These are phyloP conservation scores for Theobroma cacao DNA, from an alignment of 345 rosid genomes.

Conservation along the genomic window DNA sequence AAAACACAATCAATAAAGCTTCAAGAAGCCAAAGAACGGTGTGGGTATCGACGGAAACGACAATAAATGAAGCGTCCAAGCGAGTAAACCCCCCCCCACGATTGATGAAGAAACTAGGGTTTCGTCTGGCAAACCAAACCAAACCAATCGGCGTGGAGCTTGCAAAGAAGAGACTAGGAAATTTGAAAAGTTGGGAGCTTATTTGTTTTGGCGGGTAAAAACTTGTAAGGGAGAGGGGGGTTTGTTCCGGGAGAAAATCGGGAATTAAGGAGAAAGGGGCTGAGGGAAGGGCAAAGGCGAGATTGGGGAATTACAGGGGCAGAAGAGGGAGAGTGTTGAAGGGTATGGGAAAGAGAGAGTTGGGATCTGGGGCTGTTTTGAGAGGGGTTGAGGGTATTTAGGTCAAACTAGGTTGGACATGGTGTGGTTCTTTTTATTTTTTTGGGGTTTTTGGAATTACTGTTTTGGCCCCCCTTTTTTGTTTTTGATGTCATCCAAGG, in stretches of 20 bases:
- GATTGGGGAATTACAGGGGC: conserved; percentile 57
- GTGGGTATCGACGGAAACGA: conserved; percentile 14
- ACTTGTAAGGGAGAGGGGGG: conserved; percentile 34
- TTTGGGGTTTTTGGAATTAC: conserved; percentile 26
- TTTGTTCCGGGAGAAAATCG: conserved; percentile 31
- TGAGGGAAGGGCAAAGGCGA: conserved; percentile 21
- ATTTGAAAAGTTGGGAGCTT: conserved; percentile 9
- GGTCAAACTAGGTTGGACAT: conserved; percentile 26
- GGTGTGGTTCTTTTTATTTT: background rate
- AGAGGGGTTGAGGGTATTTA: conserved; percentile 31
- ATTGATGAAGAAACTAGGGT: conserved; percentile 19
- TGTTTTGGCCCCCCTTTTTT: conserved; percentile 24
- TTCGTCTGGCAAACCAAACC: background rate
- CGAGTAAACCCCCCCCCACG: background rate
- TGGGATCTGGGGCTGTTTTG: conserved; percentile 16
- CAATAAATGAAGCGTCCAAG: background rate
- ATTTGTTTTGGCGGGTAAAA: conserved; percentile 4
- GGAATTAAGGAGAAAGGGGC: conserved; percentile 21
- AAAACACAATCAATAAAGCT: background rate
- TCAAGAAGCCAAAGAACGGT: background rate
- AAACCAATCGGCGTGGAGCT: background rate
- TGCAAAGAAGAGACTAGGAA: background rate
- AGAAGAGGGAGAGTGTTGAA: conserved; percentile 49
- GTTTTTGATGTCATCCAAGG: background rate
- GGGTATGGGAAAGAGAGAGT: conserved; percentile 28